A percentile compares a stretch with the other conserved stretches of the same genome.
phyloP scores from a whole-genome alignment of 352 stramenopile genomes.

The Aphanomyces astaci region DNA sequence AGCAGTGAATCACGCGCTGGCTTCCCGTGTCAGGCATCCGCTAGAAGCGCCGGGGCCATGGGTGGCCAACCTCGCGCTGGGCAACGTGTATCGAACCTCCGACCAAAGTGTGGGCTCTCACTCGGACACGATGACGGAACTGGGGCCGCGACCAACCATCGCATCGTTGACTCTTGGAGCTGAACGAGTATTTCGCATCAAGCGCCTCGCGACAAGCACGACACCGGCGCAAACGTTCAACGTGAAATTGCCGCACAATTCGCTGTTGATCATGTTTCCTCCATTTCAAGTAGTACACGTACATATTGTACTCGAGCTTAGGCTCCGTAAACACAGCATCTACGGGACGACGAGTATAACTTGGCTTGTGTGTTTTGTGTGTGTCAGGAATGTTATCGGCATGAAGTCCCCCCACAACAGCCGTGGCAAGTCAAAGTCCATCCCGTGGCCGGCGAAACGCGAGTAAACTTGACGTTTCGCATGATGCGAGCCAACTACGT shows the following conservation, averaged over 20 bases:
- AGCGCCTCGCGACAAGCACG: conserved; percentile 14
- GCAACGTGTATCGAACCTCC: conserved; percentile 3
- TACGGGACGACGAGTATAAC: background rate
- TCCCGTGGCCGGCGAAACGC: background rate
- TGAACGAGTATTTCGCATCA: conserved; percentile 23
- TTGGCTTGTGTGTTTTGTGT: background rate
- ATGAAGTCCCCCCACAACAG: conserved; percentile 11
- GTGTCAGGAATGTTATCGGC: conserved; percentile 6
- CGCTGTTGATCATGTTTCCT: conserved; percentile 16
- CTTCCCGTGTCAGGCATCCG: background rate
- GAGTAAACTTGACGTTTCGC: conserved; percentile 17
- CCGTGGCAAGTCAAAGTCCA: conserved; percentile 9
- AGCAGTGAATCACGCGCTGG: background rate
- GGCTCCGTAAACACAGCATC: too few species aligned
- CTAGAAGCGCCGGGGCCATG: conserved; percentile 8
- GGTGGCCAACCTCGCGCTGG: conserved; percentile 16
- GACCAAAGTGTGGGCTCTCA: conserved; percentile 14
- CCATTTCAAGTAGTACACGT: conserved; percentile 4
- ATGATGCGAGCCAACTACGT: conserved; percentile 10
- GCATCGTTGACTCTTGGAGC: conserved; percentile 16
- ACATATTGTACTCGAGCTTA: too few species aligned
- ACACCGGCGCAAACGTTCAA: conserved; percentile 18
- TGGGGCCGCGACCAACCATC: conserved; percentile 18
- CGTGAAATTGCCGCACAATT: conserved; percentile 10
- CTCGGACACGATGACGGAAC: conserved; percentile 16